A percentile compares a stretch with the other conserved stretches of the same genome.
phyloP scores from a whole-genome alignment of 2,329 filamentous ascomycete genomes.

The Sporothrix brunneoviolacea region DNA sequence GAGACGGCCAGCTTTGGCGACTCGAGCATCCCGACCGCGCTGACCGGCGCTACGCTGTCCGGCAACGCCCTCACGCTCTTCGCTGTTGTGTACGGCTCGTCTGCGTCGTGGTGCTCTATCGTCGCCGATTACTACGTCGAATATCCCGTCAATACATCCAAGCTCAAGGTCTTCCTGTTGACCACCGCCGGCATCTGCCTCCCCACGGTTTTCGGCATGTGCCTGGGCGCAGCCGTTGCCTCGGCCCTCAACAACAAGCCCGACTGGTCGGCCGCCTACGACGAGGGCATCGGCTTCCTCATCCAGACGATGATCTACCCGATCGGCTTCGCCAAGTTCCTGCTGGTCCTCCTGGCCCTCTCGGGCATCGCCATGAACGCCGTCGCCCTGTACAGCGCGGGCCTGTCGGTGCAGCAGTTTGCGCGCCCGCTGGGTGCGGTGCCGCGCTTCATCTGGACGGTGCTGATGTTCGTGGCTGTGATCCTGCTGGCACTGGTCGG shows the following conservation, averaged over 20 bases:
- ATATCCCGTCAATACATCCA: constrained; percentile 39
- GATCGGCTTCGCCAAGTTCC: constrained; percentile 55
- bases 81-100: constrained; percentile 41
- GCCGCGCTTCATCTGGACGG: constrained; percentile 42
- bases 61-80: constrained; percentile 37
- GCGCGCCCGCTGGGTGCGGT: constrained; percentile 35
- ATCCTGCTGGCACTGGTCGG: constrained; percentile 39
- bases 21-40: constrained; percentile 27
- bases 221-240: constrained; percentile 56
- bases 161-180: constrained; percentile 40
- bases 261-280: constrained; percentile 48
- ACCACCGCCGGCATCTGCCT: constrained; percentile 40
- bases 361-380: constrained; percentile 41
- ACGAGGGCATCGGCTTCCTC: constrained; percentile 49
- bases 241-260: constrained; percentile 50
- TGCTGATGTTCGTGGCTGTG: constrained; percentile 38
- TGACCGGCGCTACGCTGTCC: constrained; percentile 31
- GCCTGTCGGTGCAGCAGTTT: constrained; percentile 35
- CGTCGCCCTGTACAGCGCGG: constrained; percentile 36
- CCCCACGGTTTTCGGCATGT: constrained; percentile 49
- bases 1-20: constrained; percentile 37
- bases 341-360: constrained; percentile 53
- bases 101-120: constrained; percentile 43
- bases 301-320: constrained; percentile 53
- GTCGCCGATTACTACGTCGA: constrained; percentile 41